A percentile compares a stretch with the other conserved stretches of the same genome.
Evolutionary conservation across 106 monocot genomes (phyloP).

Genomic region (Apostasia ramifera): DNA sequence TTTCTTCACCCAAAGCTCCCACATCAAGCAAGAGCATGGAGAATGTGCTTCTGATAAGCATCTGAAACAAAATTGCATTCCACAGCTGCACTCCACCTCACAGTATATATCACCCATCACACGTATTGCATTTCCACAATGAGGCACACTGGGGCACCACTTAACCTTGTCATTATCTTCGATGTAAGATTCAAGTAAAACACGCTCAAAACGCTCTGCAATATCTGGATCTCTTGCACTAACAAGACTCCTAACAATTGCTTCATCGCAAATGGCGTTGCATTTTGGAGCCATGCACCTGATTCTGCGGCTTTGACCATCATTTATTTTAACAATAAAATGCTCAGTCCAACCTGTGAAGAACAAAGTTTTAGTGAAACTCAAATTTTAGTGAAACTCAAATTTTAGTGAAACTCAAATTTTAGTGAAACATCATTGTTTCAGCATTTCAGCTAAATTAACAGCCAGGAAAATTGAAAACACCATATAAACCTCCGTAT

Average conservation of each 20-base stretch:
- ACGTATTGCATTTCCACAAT: slow-evolving; percentile 94
- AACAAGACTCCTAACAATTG: slow-evolving; percentile 52
- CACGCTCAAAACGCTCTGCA: slow-evolving; percentile 84
- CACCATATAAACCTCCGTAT: background rate
- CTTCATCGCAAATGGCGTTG: slow-evolving; percentile 71
- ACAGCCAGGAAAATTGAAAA: background rate
- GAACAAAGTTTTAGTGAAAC: slow-evolving; percentile 1
- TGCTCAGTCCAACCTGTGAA: slow-evolving; percentile 80
- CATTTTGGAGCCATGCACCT: slow-evolving; percentile 82
- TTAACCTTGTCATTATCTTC: slow-evolving; percentile 96
- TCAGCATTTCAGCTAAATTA: no score
- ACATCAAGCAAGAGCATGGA: slow-evolving; percentile 93
- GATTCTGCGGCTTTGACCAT: slow-evolving; percentile 72
- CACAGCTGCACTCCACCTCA: slow-evolving; percentile 94
- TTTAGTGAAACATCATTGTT: no score
- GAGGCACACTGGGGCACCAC: slow-evolving; percentile 84
- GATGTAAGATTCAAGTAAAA: slow-evolving; percentile 87
- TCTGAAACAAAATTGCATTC: slow-evolving; percentile 83
- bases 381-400: background rate
- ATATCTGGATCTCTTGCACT: slow-evolving; percentile 50
- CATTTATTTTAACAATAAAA: slow-evolving; percentile 87
- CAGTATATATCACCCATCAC: slow-evolving; percentile 71
- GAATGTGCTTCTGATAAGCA: slow-evolving; percentile 84
- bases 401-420: background rate
- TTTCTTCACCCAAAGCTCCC: slow-evolving; percentile 88